phyloP scores from a whole-genome alignment of 129 eudicot species.

The Flaveria ramosissima region DNA sequence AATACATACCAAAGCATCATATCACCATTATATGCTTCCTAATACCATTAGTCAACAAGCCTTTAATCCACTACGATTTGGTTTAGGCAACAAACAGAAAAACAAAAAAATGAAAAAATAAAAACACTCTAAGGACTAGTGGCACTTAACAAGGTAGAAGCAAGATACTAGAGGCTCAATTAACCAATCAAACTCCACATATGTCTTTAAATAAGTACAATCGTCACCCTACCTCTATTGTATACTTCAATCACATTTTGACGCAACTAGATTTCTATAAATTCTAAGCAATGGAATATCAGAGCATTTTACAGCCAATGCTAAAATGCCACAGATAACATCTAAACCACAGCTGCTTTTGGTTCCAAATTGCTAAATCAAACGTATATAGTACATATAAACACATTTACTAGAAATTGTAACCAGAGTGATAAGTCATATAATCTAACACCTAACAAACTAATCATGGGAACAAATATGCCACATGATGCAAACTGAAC shows the following conservation, averaged over 20 bases:
- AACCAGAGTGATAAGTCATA: not conserved
- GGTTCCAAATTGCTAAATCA: not conserved
- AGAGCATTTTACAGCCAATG: not conserved
- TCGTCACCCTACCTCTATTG: not conserved
- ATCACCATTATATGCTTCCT: constrained; percentile 6
- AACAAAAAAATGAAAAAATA: not conserved
- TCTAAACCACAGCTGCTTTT: not conserved
- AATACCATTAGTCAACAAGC: not conserved
- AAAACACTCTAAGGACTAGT: not conserved
- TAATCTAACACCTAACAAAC: not conserved
- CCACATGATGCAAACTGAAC: not conserved
- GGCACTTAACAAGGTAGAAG: not conserved
- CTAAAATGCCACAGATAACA: constrained; percentile 1
- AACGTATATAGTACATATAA: constrained; percentile 2
- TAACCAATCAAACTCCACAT: not conserved
- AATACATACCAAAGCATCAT: not conserved
- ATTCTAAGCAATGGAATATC: not conserved
- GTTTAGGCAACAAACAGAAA: not conserved
- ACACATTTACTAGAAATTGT: not conserved
- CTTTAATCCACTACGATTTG: not conserved
- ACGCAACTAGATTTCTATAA: no score
- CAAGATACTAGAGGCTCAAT: not conserved
- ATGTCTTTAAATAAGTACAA: not conserved
- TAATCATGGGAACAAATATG: not conserved
- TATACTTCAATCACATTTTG: not conserved